Conservation (phyloP, 306 rosid genomes). For the Datisca glomerata region DNA sequence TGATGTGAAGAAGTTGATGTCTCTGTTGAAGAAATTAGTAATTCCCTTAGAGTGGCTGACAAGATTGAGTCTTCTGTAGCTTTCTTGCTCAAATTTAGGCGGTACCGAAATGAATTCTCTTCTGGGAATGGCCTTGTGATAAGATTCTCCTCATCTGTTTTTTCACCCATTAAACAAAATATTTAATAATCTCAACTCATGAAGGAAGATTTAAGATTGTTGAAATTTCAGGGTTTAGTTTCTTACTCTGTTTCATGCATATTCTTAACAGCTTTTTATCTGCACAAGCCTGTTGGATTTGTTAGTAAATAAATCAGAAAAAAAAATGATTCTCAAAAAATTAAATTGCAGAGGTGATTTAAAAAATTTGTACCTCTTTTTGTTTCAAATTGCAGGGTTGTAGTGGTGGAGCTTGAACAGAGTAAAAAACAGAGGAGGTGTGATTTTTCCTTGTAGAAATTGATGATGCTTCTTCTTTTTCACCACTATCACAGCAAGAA, state of each 20-base stretch:
- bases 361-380: conserved; percentile 33
- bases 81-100: conserved; percentile 27
- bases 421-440: conserved; percentile 16
- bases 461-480: conserved; percentile 17
- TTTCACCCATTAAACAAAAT: conserved; percentile 6
- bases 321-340: too few relatives aligned
- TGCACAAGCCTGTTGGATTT: conserved; percentile 44
- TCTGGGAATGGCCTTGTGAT: neutral
- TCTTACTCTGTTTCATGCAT: conserved; percentile 24
- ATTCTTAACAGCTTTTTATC: conserved; percentile 17
- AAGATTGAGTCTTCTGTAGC: conserved; percentile 35
- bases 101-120: conserved; percentile 1
- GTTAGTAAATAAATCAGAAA: conserved; percentile 15
- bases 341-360: neutral
- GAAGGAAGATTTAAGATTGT: conserved; percentile 15
- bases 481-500: conserved; percentile 45
- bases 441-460: conserved; percentile 9
- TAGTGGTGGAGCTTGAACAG: conserved; percentile 21
- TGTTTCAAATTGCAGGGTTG: conserved; percentile 12
- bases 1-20: conserved; percentile 24
- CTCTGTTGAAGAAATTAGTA: conserved; percentile 28
- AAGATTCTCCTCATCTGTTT: neutral
- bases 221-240: conserved; percentile 15
- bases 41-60: conserved; percentile 45
- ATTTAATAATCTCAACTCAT: too few relatives aligned